Base-by-base conservation (phyloP, 306 rosid species). In the Pachyrhizus erosus region DNA sequence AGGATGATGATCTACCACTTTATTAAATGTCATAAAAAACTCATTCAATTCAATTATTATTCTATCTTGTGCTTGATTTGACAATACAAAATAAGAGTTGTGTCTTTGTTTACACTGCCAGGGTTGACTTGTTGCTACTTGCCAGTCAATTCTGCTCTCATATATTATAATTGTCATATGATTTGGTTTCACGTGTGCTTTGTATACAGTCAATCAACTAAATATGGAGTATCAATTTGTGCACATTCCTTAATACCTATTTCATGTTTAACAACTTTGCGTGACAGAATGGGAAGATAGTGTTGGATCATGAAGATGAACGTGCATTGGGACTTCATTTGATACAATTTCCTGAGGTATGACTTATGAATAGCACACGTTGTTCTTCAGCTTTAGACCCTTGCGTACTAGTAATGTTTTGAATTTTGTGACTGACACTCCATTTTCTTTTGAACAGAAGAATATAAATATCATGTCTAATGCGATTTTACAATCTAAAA, bases 321-420 rank as follows among this genome's bases (percentile, higher is more conserved):
- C 92, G 96, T 18, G 84, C 83, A 20, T 60, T 96, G 88, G 99
- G 93, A 70, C 90, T 93, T 80, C 94, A 96, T 77, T 84, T 96
- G 88, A 79, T 93, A 42, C 94, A 89, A 71, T 96, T 96, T 87
- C 84, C 99, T 0, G 97, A 96, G 98, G 98, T 91, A 84, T 78
- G 83, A 54, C 43, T 29, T 14, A 13, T 61, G 70, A 33, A 51
- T 3, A 27, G 20, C 61, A 80, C 61, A 52, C 17, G 23, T 29
- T 71, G 49, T 61, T 76, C 37, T 58, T 72, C 34, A 82, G 80
- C 75, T 76, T 33, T 33, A 39, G 73, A 58, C 60, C 46, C n/a
- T 49, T 31, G 49, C 14, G 8, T 39, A 65, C 23, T 46, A 33
- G 27, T 62, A 64, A 52, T 31, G 0, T 73, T 40, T 54, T 9